These are phyloP conservation scores for Penicillium capsulatum DNA, from an alignment of 2,329 filamentous ascomycete species.

Conservation along the genomic window DNA sequence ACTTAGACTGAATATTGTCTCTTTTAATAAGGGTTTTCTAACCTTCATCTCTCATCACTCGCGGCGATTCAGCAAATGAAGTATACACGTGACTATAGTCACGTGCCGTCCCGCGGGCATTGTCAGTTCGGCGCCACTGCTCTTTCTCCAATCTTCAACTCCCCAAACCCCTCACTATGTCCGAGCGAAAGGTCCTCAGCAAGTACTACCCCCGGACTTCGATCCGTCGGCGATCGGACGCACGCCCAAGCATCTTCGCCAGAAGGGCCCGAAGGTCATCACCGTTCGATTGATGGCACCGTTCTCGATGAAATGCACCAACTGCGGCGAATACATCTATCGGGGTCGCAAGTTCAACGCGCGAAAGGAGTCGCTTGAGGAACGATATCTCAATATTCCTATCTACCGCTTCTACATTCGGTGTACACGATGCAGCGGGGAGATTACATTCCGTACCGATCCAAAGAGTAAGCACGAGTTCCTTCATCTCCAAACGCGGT, in stretches of 20 bases:
- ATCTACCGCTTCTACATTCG: conserved; percentile 89
- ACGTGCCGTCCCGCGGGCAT: neutral
- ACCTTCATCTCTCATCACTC: neutral
- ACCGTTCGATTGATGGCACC: conserved; percentile 88
- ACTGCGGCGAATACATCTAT: conserved; percentile 71
- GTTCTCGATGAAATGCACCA: conserved; percentile 71
- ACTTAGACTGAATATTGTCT: no score
- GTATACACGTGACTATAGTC: no score
- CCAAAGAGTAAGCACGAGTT: conserved; percentile 62
- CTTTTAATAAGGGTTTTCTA: no score
- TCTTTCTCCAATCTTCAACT: neutral
- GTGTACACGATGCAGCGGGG: conserved; percentile 77
- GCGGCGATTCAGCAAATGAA: no score
- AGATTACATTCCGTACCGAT: conserved; percentile 92
- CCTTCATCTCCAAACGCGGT: neutral
- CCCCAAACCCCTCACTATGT: conserved; percentile 56
- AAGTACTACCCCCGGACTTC: conserved; percentile 70
- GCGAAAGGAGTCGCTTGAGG: conserved; percentile 84
- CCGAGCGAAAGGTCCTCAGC: conserved; percentile 74
- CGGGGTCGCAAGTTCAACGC: conserved; percentile 94
- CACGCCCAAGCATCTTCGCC: conserved; percentile 52
- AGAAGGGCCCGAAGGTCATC: conserved; percentile 72
- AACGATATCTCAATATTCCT: conserved; percentile 82
- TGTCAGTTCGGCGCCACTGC: conserved; percentile 2
- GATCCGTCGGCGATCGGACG: conserved; percentile 78